Evolutionary conservation across 139 green algal genomes (phyloP).

Genomic region (Micractinium conductrix): DNA sequence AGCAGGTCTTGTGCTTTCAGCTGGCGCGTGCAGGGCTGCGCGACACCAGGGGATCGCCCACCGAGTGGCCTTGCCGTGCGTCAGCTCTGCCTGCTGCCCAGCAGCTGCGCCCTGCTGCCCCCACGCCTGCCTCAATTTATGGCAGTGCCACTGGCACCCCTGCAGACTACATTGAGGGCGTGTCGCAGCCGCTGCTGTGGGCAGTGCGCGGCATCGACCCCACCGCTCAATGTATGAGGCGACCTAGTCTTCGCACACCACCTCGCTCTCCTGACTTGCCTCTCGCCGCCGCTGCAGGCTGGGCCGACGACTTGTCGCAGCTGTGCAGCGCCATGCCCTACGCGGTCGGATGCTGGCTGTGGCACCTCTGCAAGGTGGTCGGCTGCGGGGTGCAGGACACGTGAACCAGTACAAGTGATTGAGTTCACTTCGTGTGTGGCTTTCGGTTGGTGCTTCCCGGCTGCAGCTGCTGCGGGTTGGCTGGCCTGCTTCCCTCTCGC

Average conservation of each 20-base stretch:
- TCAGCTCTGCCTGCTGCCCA: too few relatives aligned
- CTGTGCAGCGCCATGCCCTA: slow-evolving; percentile 18
- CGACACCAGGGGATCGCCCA: background rate
- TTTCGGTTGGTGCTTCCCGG: too few relatives aligned
- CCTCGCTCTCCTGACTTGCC: background rate
- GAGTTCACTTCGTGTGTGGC: too few relatives aligned
- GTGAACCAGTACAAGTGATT: background rate
- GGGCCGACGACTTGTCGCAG: slow-evolving; percentile 11
- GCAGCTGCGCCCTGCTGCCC: background rate
- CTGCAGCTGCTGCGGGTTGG: background rate
- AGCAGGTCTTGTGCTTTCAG: background rate
- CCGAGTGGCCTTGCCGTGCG: too few relatives aligned
- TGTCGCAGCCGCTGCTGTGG: too few relatives aligned
- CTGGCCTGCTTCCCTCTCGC: background rate
- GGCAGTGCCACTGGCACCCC: too few relatives aligned
- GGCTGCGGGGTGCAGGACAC: background rate
- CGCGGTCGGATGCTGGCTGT: slow-evolving; percentile 11
- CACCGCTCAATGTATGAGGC: too few relatives aligned
- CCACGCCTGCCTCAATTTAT: background rate
- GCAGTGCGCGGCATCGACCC: too few relatives aligned
- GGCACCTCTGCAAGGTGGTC: slow-evolving; percentile 8
- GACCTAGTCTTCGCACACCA: background rate
- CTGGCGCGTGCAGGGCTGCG: background rate
- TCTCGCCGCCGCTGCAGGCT: background rate
- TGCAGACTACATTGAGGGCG: too few relatives aligned